phyloP scores from a whole-genome alignment of 2,329 filamentous ascomycete species.

The Anthostomella pinea region DNA sequence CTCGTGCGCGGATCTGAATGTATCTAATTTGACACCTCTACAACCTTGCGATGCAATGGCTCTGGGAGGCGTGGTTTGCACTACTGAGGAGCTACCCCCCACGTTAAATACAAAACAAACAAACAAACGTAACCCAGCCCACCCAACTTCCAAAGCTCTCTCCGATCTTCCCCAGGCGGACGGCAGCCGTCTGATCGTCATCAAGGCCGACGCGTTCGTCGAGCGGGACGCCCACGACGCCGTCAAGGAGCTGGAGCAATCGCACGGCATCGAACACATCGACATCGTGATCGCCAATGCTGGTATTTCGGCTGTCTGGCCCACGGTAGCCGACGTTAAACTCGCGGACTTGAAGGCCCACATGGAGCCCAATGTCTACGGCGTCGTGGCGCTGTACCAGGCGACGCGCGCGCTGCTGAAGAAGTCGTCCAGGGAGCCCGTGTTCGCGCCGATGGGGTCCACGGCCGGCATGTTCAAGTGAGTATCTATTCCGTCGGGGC shows the following conservation, averaged over 20 bases:
- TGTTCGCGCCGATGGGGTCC: slow-evolving; percentile 36
- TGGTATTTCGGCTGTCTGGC: slow-evolving; percentile 35
- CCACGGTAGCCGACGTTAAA: slow-evolving; percentile 29
- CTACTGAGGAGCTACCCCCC: too few species aligned
- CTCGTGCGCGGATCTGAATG: too few species aligned
- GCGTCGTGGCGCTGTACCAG: slow-evolving; percentile 40
- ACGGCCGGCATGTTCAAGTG: slow-evolving; percentile 12
- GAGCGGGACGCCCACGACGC: slow-evolving; percentile 29
- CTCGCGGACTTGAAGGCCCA: slow-evolving; percentile 35
- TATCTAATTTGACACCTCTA: too few species aligned
- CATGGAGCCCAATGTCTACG: slow-evolving; percentile 41
- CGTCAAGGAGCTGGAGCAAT: slow-evolving; percentile 23
- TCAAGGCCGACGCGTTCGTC: slow-evolving; percentile 35
- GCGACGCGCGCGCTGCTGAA: slow-evolving; percentile 37
- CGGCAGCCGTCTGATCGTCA: slow-evolving; percentile 30
- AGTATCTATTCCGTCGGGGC: slow-evolving; percentile 1
- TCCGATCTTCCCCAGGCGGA: slow-evolving; percentile 27
- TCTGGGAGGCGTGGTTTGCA: too few species aligned
- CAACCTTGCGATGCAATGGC: too few species aligned
- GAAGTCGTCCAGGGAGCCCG: slow-evolving; percentile 27
- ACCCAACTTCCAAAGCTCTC: slow-evolving; percentile 18
- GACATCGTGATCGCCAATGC: slow-evolving; percentile 47
- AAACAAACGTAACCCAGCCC: too few species aligned
- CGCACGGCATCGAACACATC: slow-evolving; percentile 34
- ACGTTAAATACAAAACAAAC: too few species aligned